Evolutionary conservation across 352 stramenopile species (phyloP), one percentile per base, ranked within the genome.

Genomic region (Pythium phragmitis): DNA sequence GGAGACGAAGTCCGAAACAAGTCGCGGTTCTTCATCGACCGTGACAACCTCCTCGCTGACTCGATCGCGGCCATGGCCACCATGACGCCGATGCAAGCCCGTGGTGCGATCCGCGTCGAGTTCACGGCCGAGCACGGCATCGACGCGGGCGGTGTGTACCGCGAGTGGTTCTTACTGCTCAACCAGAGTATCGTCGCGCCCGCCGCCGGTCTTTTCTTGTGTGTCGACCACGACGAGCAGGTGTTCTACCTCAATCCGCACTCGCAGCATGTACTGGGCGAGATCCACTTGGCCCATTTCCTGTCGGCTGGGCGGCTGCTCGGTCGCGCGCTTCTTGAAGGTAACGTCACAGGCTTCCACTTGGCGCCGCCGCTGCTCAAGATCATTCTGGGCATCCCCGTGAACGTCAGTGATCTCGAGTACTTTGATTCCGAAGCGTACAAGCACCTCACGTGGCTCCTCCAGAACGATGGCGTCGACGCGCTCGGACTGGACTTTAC

Each of bases 301-400:
- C 81, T 83, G 21, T 81, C 75, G 3, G 65, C 74, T 0, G 84
- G 81, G 7, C 70, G 84, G 1, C 57, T 93, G 1, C 39, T 95
- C 4, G 84, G 86, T 0, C 72, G 82, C 3, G 77, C 81, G 23
- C 63, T 91, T 30, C 67, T 92, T 1, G 97, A 99, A 67, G 85
- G 93, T 47, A 96, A 98, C 53, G 79, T 99, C 33, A 87, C 99
- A 0, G 82, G 89, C 55, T 96, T 96, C 39, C 97, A 99, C 69
- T 82, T 99, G 72, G 91, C 95, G 5, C 75, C 96, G 14, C 92
- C 97, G 37, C 73, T 99, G 45, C 97, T 99, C 72, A 99, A 99
- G 76, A 87, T 99, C 60, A 89, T 99, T 19, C 74, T 98, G 7
- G 96, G 92, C 4, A 98, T 94, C 64, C 97, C 97, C 3, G 77